phyloP scores from a whole-genome alignment of 192 early-diverging fungal genomes.

The Dispira parvispora region DNA sequence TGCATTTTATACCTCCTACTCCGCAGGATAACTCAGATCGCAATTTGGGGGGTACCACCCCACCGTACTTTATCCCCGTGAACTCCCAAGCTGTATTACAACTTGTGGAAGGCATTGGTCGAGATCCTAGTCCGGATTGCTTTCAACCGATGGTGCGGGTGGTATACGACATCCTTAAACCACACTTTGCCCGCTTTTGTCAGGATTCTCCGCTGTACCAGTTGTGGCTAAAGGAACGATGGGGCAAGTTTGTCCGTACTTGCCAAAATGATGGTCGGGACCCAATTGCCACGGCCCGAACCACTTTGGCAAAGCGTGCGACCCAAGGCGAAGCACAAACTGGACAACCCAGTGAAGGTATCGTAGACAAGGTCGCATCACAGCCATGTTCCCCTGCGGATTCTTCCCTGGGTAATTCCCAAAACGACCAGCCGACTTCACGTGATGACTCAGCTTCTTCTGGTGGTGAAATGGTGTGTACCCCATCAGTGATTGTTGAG shows the following conservation, averaged over 20 bases:
- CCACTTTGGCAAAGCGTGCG: neutral
- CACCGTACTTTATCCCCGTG: conserved; percentile 4
- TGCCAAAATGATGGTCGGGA: neutral
- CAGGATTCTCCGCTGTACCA: conserved; percentile 6
- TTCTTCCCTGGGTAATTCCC: too few relatives aligned
- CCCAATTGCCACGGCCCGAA: neutral
- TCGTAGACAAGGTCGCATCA: too few relatives aligned
- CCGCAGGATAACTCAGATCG: neutral
- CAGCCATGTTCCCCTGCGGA: too few relatives aligned
- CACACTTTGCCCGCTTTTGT: neutral
- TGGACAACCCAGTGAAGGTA: too few relatives aligned
- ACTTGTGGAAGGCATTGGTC: neutral
- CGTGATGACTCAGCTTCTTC: too few relatives aligned
- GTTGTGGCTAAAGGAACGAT: conserved; percentile 3
- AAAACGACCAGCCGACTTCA: too few relatives aligned
- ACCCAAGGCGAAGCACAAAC: too few relatives aligned
- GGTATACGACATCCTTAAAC: neutral
- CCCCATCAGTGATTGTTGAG: too few relatives aligned
- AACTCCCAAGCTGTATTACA: neutral
- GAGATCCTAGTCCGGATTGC: conserved; percentile 5
- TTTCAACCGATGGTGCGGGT: neutral
- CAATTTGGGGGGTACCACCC: neutral
- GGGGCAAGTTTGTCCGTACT: neutral
- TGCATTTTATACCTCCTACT: conserved; percentile 3
- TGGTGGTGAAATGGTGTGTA: too few relatives aligned